Evolutionary conservation across 306 rosid genomes (phyloP).

Genomic region (Carpinus fangiana): DNA sequence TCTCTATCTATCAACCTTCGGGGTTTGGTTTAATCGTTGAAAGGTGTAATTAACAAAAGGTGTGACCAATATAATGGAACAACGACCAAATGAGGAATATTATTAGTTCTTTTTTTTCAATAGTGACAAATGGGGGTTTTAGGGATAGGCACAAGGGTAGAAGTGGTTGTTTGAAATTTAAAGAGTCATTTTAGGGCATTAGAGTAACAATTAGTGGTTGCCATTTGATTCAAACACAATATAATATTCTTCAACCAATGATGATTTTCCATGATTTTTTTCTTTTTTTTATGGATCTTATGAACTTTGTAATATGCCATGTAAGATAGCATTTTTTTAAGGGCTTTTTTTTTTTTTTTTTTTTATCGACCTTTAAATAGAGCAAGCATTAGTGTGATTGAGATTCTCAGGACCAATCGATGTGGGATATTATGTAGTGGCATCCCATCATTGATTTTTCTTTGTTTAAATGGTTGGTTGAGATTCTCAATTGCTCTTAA

Average conservation of each 20-base stretch:
- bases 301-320: neutral
- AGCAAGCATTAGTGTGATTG: slow-evolving; percentile 1
- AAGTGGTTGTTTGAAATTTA: neutral
- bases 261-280: slow-evolving; percentile 19
- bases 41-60: no score
- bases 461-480: neutral
- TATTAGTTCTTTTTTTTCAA: neutral
- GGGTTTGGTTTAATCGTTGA: neutral
- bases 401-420: slow-evolving; percentile 4
- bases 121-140: neutral
- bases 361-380: neutral
- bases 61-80: no score
- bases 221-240: slow-evolving; percentile 31
- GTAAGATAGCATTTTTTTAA: neutral
- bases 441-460: slow-evolving; percentile 3
- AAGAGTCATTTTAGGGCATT: slow-evolving; percentile 1
- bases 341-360: neutral
- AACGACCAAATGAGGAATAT: no score
- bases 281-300: slow-evolving; percentile 6
- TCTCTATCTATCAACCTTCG: no score
- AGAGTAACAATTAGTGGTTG: slow-evolving; percentile 12
- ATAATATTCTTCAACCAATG: slow-evolving; percentile 30
- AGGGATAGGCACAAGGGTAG: neutral
- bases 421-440: neutral
- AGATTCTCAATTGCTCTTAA: neutral